Base-by-base conservation (phyloP, 495 filamentous ascomycete species). In the Chaetomium fimeti region DNA sequence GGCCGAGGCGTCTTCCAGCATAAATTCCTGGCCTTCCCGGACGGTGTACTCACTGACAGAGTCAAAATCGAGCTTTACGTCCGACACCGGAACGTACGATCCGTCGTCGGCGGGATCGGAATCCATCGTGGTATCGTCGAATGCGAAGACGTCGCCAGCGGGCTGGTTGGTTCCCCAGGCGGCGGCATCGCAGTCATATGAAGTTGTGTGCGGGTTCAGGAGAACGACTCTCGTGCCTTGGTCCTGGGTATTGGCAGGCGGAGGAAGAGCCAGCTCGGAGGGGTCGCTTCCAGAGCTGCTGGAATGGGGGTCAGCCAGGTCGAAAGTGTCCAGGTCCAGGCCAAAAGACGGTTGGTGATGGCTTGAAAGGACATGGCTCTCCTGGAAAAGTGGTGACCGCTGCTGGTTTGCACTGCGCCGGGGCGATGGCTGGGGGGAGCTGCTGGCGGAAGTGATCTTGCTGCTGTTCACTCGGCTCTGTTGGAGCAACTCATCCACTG, bases 401-500 rank as follows among this genome's bases (percentile, higher is more conserved):
- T 48, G 57, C 24, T 38, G 57, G 11, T 11, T 11, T 16, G 27
- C 11, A 16, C 15, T 12, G 18, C 11, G 42, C 6, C n/a, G 28
- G 9, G 48, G 48, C 11, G 49, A 54, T 22, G 27, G 13, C 27
- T 61, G 47, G 13, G 38, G 38, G 18, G 59, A 47, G 24, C 42
- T 58, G 24, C 15, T 48, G 12, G 28, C 11, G 7, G 54, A 22
- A 45, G 62, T 38, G 60, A 28, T 25, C 28, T 59, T 53, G 36
- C 57, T 51, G 28, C 27, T 32, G 58, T 51, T 64, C 40, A 53
- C 20, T 6, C 68, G 66, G n/a, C 65, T 57, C 51, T 69, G 68
- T 28, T 66, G 64, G 47, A 75, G 63, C 52, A 75, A 62, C 62
- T 75, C 72, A 55, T 75, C 72, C 25, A 73, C 66, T 6, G 68